Evolutionary conservation across 2,329 filamentous ascomycete genomes (phyloP), one percentile per base, ranked within the genome.

Genomic region (Fusarium subglutinans): DNA sequence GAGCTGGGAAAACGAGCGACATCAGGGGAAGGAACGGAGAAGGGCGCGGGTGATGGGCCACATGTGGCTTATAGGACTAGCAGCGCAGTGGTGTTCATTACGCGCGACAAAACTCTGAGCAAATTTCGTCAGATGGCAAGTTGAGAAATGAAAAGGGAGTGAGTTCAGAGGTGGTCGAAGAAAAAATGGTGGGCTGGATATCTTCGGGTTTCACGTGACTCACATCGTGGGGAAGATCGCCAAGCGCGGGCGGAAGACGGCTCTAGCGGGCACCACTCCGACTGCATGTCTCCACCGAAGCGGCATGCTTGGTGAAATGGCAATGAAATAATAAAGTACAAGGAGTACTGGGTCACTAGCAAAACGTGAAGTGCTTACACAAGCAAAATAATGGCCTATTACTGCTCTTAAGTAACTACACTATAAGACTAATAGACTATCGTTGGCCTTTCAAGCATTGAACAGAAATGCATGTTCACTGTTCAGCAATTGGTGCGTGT

Each of bases 51-150:
- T 7, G 3, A 12, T 10, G 4, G 14, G 35, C 53, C 28, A 61
- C 45, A 4, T 13, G 40, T 53, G 40, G 35, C 40, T 53, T 6
- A 12, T 1, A 2, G 0, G 50, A 18, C 24, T 6, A 30, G 17
- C 2, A 4, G 6, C 1, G 15, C 4, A 24, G n/a, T 20, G 15
- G 0, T 24, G 22, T 8, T 5, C 17, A 24, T 51, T 24, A 14
- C 6, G 30, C 4, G n/a, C 15, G 11, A 35, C 18, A 1, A 24
- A 14, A 18, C 2, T 6, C n/a, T 8, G 5, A 14, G 11, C n/a
- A 15, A 13, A 2, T 7, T 41, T 41, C 4, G 8, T 6, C 24
- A 24, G 10, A 24, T 10, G 7, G 5, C 1, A 8, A 9, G n/a
- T 0, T 8, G n/a, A 9, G 15, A 30, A 24, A 41, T 9, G 20